Evolutionary conservation across 192 early-diverging fungal species (phyloP), one percentile per base, ranked within the genome.

Genomic region (Allomyces javanicus): DNA sequence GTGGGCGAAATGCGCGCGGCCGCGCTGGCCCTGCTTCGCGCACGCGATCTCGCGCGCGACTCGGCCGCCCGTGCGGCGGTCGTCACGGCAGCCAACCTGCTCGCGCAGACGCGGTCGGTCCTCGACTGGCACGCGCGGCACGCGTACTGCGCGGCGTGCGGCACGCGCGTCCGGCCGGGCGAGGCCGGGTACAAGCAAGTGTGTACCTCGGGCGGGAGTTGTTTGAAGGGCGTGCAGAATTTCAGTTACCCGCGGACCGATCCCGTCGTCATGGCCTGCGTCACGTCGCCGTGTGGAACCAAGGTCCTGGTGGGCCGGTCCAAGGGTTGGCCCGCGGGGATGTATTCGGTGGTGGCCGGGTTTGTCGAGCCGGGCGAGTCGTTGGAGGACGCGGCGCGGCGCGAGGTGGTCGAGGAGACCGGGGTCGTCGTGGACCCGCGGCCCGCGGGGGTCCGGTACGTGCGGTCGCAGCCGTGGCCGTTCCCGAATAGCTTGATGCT

Each of bases 291-390:
- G 44, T 62, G 64, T 27, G 62, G 66, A 14, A 45, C 44, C 1
- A 62, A 44, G 62, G 19, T 71, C 1, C 45, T 71, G 24, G 25
- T 71, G 24, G 70, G 70, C 22, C 65, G 70, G 4, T 66, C 67
- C 19, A 25, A 24, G 1, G 44, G 25, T 19, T 71, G 62, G 33
- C 70, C 70, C 1, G 26, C 27, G 19, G 33, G 65, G n/a, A 63
- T 62, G 61, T 71, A 64, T 21, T 67, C 66, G 23, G 67, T 65
- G n/a, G 50, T 67, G 21, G 70, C 70, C 10, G 70, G 70, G 3
- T 71, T 71, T 26, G 45, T 66, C n/a, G 70, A 71, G 44, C 70
- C 70, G 1, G 70, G 70, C 10, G 70, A 71, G 44, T 45, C 70
- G 10, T 14, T 71, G 25, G 70, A 71, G 44, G 64, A 24, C 14